Base-by-base conservation (phyloP, 164 flowering plant genomes). In the Tinospora cordifolia region DNA sequence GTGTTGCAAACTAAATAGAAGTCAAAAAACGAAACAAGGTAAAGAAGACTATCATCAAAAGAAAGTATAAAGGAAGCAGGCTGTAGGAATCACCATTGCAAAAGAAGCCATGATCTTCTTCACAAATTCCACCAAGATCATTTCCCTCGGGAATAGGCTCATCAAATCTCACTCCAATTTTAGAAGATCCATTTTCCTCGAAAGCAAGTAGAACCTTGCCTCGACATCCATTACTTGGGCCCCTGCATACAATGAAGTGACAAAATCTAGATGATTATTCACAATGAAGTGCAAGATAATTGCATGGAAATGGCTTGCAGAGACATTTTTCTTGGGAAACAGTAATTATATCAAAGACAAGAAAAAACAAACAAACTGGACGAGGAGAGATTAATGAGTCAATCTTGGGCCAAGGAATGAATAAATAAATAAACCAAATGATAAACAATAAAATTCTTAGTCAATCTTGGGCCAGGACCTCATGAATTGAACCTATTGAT, bases 91-190 rank as follows among this genome's bases (percentile, higher is more conserved):
- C 65, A 90, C 98, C 93, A 58, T 86, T 54, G 78, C 98, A 93
- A 77, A 89, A 93, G 83, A 87, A 93, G 46, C 97, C 98, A 83
- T 87, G 92, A 74, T 81, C 87, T 73, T 82, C 85, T 77, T 91
- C 94, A 60, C 97, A 91, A 68, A 72, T 76, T 44, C 97, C 97
- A 24, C 94, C 97, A 69, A 93, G 88, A 80, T 88, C 85, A 78
- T 79, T 88, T 66, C 97, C 98, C 17, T 87, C 94, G 13, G 86
- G 83, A 63, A 93, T 80, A 38, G 90, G 62, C 74, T 68, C 86
- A 76, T 91, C 98, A 82, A 91, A 91, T 81, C 89, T 91, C 68
- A 93, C 96, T 54, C 97, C 98, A 77, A 91, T 77, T 78, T 91
- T 93, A 12, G 97, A 84, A 26, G 85, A 81, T 36, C 78, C 84